A percentile compares a stretch with the other conserved stretches of the same genome.
phyloP scores from a whole-genome alignment of 2,329 filamentous ascomycete species.

The Pseudopithomyces chartarum region DNA sequence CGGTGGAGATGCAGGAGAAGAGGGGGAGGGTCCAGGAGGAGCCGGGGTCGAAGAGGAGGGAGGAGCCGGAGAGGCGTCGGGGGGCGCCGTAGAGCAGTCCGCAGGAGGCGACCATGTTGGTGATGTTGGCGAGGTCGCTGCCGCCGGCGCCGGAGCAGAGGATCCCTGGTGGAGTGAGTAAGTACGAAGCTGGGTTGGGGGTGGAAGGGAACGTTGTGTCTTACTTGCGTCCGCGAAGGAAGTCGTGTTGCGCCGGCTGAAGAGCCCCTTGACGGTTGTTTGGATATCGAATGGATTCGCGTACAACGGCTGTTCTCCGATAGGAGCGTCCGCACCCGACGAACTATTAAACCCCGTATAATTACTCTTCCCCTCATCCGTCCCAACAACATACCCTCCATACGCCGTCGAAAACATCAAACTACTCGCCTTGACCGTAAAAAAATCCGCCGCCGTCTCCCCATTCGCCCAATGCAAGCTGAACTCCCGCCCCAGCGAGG shows the following conservation, averaged over 20 bases:
- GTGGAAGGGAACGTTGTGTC: no score
- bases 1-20: conserved; percentile 51
- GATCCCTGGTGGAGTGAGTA: conserved; percentile 1
- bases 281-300: no score
- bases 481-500: neutral
- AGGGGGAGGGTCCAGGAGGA: conserved; percentile 51
- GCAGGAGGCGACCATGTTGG: conserved; percentile 49
- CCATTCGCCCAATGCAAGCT: neutral
- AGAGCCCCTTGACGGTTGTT: neutral
- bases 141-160: conserved; percentile 22
- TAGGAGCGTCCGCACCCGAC: no score
- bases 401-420: neutral
- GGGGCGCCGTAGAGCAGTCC: conserved; percentile 50
- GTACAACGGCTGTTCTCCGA: no score
- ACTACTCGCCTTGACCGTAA: neutral
- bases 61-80: conserved; percentile 39
- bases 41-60: conserved; percentile 47
- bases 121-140: conserved; percentile 46
- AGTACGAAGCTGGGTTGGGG: no score
- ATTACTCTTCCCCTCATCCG: neutral
- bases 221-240: neutral
- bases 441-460: neutral
- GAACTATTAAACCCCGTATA: neutral
- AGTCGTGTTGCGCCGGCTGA: neutral
- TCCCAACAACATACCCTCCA: neutral